A percentile compares a stretch with the other conserved stretches of the same genome.
Conservation (phyloP, 2,329 filamentous ascomycete species). For the Phialophora chinensis region DNA sequence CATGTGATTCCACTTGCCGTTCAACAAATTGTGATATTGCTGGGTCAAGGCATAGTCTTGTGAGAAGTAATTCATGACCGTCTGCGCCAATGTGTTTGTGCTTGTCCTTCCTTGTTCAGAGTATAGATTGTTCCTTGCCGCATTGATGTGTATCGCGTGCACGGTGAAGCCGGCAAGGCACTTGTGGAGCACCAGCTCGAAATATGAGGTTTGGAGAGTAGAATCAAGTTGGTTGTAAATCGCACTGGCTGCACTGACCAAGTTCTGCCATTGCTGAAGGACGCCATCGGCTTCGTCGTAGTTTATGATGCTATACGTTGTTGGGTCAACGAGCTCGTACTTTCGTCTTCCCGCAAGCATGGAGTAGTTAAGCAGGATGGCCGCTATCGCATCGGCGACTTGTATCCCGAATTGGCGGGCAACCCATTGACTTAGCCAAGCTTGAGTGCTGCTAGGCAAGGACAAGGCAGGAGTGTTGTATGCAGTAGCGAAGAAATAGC, state of each 20-base stretch:
- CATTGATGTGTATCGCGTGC: constrained; percentile 60
- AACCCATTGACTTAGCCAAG: constrained; percentile 62
- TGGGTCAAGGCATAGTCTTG: constrained; percentile 63
- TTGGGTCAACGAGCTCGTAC: constrained; percentile 66
- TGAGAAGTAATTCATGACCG: constrained; percentile 61
- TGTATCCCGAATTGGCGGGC: constrained; percentile 62
- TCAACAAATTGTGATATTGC: constrained; percentile 63
- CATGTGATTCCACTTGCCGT: constrained; percentile 68
- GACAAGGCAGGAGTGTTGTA: constrained; percentile 67
- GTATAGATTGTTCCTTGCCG: constrained; percentile 61
- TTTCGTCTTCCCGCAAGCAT: constrained; percentile 65
- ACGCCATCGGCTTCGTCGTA: constrained; percentile 68
- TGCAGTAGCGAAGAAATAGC: constrained; percentile 70
- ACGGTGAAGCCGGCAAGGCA: constrained; percentile 63
- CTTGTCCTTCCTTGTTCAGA: constrained; percentile 63
- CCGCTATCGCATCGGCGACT: constrained; percentile 56
- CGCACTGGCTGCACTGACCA: constrained; percentile 61
- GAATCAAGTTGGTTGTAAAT: constrained; percentile 62
- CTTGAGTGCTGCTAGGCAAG: constrained; percentile 60
- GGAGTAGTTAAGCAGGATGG: constrained; percentile 62
- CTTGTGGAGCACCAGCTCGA: constrained; percentile 67
- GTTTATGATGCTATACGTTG: constrained; percentile 66
- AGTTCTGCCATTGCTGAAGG: constrained; percentile 60
- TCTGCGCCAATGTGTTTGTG: constrained; percentile 60
- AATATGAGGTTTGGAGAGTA: constrained; percentile 63